Conservation (phyloP, 1,139 yeast genomes). For the Pneumocystis murina region DNA sequence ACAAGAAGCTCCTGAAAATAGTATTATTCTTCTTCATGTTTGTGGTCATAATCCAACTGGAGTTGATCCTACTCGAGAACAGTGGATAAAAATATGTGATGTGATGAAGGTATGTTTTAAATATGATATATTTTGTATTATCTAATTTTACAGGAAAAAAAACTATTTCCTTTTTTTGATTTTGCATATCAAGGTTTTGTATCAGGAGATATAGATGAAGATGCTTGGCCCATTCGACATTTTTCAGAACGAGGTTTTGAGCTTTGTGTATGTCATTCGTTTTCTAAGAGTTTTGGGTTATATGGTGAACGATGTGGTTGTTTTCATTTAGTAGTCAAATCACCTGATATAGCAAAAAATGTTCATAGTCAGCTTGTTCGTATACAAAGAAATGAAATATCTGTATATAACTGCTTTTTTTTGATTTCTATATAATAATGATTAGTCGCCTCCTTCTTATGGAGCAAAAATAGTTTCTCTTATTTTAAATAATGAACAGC, state of each 20-base stretch:
- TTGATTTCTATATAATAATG: neutral
- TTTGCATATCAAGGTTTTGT: slow-evolving; percentile 93
- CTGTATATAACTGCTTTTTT: slow-evolving; percentile 25
- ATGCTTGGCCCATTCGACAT: slow-evolving; percentile 36
- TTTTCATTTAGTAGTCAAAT: slow-evolving; percentile 39
- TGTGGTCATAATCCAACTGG: slow-evolving; percentile 98
- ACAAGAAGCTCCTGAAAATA: slow-evolving; percentile 28
- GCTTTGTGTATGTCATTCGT: slow-evolving; percentile 68
- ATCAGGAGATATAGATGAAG: slow-evolving; percentile 45
- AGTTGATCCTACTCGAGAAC: slow-evolving; percentile 64
- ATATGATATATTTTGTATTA: neutral
- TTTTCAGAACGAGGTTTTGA: slow-evolving; percentile 33
- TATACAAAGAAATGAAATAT: slow-evolving; percentile 72
- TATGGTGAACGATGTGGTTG: slow-evolving; percentile 95
- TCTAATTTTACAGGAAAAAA: slow-evolving; percentile 23
- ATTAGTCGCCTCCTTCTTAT: slow-evolving; percentile 64
- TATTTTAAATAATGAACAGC: slow-evolving; percentile 46
- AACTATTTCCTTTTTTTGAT: slow-evolving; percentile 64
- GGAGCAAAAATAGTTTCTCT: slow-evolving; percentile 79
- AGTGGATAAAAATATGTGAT: slow-evolving; percentile 61
- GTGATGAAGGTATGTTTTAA: slow-evolving; percentile 28
- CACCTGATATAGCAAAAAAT: slow-evolving; percentile 23
- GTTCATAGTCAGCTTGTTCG: slow-evolving; percentile 67
- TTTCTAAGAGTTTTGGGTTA: slow-evolving; percentile 93
- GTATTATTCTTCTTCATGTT: slow-evolving; percentile 70